Percentiles rank a stretch among this genome's conserved stretches.
Evolutionary conservation across 805 yeast species (phyloP).

Genomic region (Ogataea angusta): DNA sequence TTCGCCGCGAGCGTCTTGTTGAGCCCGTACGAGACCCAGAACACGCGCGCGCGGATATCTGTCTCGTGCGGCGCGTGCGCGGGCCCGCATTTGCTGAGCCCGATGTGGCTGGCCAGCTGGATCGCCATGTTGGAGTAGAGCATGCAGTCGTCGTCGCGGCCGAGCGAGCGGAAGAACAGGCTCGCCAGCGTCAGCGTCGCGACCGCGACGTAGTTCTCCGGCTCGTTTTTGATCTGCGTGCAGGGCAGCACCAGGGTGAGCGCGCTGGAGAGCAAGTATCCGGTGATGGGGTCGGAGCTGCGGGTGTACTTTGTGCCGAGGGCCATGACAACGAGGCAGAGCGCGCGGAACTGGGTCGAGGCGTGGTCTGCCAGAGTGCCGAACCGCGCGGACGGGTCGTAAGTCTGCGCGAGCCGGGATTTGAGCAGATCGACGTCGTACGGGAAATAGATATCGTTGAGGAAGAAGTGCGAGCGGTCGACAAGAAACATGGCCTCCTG

Average conservation of each 20-base stretch:
- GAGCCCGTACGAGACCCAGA: conserved; percentile 28
- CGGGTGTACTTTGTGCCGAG: conserved; percentile 25
- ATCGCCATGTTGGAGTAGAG: conserved; percentile 26
- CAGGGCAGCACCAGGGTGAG: conserved; percentile 20
- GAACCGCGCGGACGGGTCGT: conserved; percentile 14
- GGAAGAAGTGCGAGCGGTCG: conserved; percentile 21
- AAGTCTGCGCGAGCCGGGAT: conserved; percentile 13
- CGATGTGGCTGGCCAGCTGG: conserved; percentile 25
- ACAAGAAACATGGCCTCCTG: conserved; percentile 16
- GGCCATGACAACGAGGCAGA: conserved; percentile 22
- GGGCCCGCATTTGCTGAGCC: conserved; percentile 12
- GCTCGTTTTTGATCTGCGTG: conserved; percentile 9
- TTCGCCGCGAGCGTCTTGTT: conserved; percentile 27
- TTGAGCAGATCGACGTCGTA: conserved; percentile 20
- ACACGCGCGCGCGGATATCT: conserved; percentile 24
- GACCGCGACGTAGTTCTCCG: conserved; percentile 18
- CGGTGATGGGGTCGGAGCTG: conserved; percentile 14
- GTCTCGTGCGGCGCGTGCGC: conserved; percentile 7
- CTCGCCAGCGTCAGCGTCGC: conserved; percentile 22
- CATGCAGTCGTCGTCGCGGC: conserved; percentile 25
- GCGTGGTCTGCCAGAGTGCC: conserved; percentile 7
- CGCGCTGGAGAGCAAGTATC: conserved; percentile 17
- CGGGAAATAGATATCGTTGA: conserved; percentile 26
- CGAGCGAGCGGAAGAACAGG: conserved; percentile 23
- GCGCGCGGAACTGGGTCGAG: conserved; percentile 18